These are phyloP conservation scores for Talaromyces sp. DNA, from an alignment of 2,329 filamentous ascomycete genomes.

Conservation along the genomic window DNA sequence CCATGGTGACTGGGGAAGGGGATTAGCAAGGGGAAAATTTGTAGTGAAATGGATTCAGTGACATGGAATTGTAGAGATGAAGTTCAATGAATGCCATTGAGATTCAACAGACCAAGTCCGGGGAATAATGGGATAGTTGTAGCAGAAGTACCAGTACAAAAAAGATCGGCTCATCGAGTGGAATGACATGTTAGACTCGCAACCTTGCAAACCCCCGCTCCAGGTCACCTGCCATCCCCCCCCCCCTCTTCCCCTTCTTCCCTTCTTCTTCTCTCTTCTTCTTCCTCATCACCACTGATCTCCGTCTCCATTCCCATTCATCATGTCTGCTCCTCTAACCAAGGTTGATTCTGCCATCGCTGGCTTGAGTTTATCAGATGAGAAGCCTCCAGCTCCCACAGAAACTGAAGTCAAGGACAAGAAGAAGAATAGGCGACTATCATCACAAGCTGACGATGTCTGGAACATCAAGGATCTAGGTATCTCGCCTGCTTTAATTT, in stretches of 20 bases:
- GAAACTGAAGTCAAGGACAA: constrained; percentile 34
- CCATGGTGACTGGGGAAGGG: not conserved
- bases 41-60: too few species aligned
- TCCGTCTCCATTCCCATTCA: constrained; percentile 19
- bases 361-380: constrained; percentile 71
- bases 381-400: constrained; percentile 44
- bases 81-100: too few species aligned
- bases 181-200: constrained; percentile 30
- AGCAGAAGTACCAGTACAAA: too few species aligned
- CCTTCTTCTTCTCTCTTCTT: constrained; percentile 11
- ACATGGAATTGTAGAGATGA: too few species aligned
- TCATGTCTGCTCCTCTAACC: constrained; percentile 68
- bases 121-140: too few species aligned
- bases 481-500: too few species aligned
- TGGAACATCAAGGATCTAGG: constrained; percentile 84
- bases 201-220: constrained; percentile 18
- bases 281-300: constrained; percentile 13
- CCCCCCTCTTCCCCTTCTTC: constrained; percentile 17
- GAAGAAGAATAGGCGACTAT: constrained; percentile 67
- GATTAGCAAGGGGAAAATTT: not conserved
- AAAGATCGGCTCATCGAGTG: not conserved
- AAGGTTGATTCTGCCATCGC: constrained; percentile 93
- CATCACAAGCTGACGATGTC: constrained; percentile 73
- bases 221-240: constrained; percentile 35
- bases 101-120: too few species aligned